Evolutionary conservation across 805 yeast species (phyloP), one percentile per base, ranked within the genome.

Genomic region (Scheffersomyces lignosus): DNA sequence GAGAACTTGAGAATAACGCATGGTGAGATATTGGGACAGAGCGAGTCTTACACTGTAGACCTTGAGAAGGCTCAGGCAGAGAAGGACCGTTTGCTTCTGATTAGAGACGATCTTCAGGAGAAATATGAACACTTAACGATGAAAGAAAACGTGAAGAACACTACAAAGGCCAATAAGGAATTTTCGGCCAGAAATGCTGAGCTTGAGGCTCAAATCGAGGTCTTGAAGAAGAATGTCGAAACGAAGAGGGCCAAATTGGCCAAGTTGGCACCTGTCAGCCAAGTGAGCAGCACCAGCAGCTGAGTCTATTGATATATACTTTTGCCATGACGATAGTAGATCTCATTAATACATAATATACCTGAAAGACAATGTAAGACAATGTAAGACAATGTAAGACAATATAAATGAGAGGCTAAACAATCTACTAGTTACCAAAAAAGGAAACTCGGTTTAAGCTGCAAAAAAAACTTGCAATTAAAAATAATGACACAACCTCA

Each of bases 81-180:
- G 27, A 41, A 37, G 22, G 39, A 34, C 18, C 27, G 18, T 16
- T 43, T 43, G 36, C 14, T 10, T 15, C 30, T 13, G 12, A 17
- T 24, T 17, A 33, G 31, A n/a, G 35, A 35, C n/a, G 44, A 37
- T 18, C 35, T 48, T 17, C 38, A 39, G 31, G 36, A 22, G 13
- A 40, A 35, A 36, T 43, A 43, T 27, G 49, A 42, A 18, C 29
- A 36, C 30, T 42, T 49, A 40, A 48, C 48, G 26, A 49, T 49
- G 54, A 44, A 48, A 33, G 52, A 49, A 38, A 48, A 49, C 34
- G 39, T 49, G 33, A 39, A 34, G 36, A 45, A 49, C 24, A 49
- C 54, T 15, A 44, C 43, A 34, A 43, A 47, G 34, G 74, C 74
- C 26, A 69, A 69, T 42, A 43, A 57, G 41, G 74, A 67, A 20